Evolutionary conservation across 1,284 basidiomycete genomes (phyloP).

Genomic region (Apiotrichum gracile): DNA sequence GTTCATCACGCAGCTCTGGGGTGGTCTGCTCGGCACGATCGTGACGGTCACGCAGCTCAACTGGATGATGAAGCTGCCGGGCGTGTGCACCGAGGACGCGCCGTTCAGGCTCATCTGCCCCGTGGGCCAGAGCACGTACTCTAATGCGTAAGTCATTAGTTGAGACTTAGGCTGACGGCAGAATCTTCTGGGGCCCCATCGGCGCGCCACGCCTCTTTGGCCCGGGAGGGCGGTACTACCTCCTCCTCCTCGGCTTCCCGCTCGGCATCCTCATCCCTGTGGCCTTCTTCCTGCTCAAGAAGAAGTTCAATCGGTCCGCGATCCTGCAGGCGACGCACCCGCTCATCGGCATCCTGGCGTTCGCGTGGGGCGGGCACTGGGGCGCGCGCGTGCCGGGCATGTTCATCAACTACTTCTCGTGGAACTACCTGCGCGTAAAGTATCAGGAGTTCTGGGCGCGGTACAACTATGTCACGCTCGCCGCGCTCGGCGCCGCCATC

Average conservation of each 20-base stretch:
- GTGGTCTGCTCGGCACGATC: not conserved
- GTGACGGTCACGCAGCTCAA: not conserved
- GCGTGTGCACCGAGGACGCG: not conserved
- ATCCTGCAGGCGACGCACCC: not conserved
- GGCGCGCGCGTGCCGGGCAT: not conserved
- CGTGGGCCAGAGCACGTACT: not conserved
- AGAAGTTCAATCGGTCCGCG: not conserved
- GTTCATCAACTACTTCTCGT: not conserved
- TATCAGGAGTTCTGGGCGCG: conserved; percentile 1
- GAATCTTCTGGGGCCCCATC: not conserved
- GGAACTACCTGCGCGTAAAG: not conserved
- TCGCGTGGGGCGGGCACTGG: not conserved
- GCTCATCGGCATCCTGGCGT: not conserved
- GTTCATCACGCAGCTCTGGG: not conserved
- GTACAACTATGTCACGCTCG: conserved; percentile 1
- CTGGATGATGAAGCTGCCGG: not conserved
- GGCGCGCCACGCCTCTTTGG: not conserved
- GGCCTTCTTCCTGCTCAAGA: not conserved
- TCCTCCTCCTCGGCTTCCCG: not conserved
- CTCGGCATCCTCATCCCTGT: not conserved
- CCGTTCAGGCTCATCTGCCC: conserved; percentile 1
- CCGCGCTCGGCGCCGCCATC: not conserved
- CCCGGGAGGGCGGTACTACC: not conserved
- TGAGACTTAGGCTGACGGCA: no score
- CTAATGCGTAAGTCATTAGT: conserved; percentile 50